A percentile compares a stretch with the other conserved stretches of the same genome.
Evolutionary conservation across 2,329 filamentous ascomycete species (phyloP).

Genomic region (Hymenoscyphus fructigenus): DNA sequence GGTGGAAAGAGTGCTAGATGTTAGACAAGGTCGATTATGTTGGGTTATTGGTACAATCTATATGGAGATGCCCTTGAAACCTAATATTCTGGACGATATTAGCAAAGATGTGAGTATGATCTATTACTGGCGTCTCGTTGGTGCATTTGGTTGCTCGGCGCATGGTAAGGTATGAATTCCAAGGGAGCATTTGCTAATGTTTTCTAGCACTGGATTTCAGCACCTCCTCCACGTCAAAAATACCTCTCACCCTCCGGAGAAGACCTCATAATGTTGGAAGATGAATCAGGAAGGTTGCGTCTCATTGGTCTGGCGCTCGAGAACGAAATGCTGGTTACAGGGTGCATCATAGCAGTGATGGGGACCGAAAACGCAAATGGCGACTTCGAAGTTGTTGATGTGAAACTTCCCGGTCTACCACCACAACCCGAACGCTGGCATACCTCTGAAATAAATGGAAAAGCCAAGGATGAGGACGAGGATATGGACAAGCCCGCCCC

Average conservation of each 20-base stretch:
- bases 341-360: conserved; percentile 90
- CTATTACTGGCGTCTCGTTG: neutral
- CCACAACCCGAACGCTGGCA: conserved; percentile 81
- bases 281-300: conserved; percentile 86
- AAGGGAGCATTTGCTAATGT: neutral
- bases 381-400: conserved; percentile 87
- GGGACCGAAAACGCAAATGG: conserved; percentile 91
- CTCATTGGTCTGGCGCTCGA: conserved; percentile 71
- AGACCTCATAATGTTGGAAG: conserved; percentile 83
- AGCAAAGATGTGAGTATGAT: conserved; percentile 72
- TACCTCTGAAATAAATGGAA: conserved; percentile 50
- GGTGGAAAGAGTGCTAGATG: conserved; percentile 89
- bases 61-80: conserved; percentile 96
- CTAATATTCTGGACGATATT: conserved; percentile 92
- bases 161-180: neutral
- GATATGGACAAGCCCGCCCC: conserved; percentile 43
- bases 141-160: neutral
- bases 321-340: conserved; percentile 77
- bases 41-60: conserved; percentile 95
- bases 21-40: conserved; percentile 91
- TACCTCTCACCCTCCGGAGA: conserved; percentile 63
- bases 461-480: conserved; percentile 44
- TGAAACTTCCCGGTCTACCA: conserved; percentile 83
- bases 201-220: conserved; percentile 79
- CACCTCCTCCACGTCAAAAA: conserved; percentile 72